Conservation (phyloP, 2,329 filamentous ascomycete species). For the Lithohypha guttulata region DNA sequence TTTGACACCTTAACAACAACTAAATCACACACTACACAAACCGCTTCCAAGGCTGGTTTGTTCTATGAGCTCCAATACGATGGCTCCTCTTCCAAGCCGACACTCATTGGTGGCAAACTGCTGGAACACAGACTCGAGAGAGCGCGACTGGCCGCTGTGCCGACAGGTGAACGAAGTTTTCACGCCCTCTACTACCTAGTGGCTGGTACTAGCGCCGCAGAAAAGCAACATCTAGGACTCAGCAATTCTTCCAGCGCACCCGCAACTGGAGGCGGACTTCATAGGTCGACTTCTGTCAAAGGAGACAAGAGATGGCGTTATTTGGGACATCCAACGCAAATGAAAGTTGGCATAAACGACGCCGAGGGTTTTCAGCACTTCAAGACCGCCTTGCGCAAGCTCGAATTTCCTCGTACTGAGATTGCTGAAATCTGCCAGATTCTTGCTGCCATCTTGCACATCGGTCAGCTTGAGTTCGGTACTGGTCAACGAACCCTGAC, state of each 20-base stretch:
- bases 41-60: conserved; percentile 86
- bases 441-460: conserved; percentile 86
- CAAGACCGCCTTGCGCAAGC: conserved; percentile 85
- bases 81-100: conserved; percentile 71
- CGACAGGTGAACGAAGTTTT: conserved; percentile 92
- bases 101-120: conserved; percentile 86
- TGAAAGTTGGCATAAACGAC: conserved; percentile 96
- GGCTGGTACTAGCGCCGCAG: conserved; percentile 78
- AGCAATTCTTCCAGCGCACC: conserved; percentile 36
- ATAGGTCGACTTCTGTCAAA: conserved; percentile 42
- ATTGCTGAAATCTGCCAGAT: conserved; percentile 97
- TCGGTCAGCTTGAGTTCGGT: conserved; percentile 91
- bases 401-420: conserved; percentile 85
- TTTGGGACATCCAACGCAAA: conserved; percentile 86
- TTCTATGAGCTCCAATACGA: conserved; percentile 98
- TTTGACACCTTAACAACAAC: conserved; percentile 96
- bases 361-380: conserved; percentile 92
- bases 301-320: conserved; percentile 87
- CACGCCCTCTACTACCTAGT: conserved; percentile 84
- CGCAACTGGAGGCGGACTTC: conserved; percentile 32
- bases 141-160: conserved; percentile 81
- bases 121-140: conserved; percentile 87
- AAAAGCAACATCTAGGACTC: conserved; percentile 74
- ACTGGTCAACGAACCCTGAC: conserved; percentile 68
- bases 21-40: conserved; percentile 90